Base-by-base conservation (phyloP, 257 asterid species). In the Capsicum baccatum region DNA sequence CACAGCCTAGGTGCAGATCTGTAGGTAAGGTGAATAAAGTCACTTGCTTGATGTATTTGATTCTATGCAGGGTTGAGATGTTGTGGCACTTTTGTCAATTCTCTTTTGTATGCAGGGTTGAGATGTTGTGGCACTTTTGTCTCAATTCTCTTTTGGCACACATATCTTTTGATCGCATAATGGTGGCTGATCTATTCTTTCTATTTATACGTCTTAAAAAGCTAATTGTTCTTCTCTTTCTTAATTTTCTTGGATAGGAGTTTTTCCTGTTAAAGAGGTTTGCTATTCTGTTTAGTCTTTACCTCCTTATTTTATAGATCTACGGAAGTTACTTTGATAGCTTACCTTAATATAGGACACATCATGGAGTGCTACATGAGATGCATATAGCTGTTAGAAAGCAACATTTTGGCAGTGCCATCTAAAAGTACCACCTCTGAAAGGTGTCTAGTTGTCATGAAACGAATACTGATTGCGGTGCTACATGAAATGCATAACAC, bases 1-100 rank as follows among this genome's bases (percentile, higher is more conserved):
- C 83, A 84, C 78, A 76, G 81, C 83, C 42, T 80, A 81, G 86
- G 78, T 58, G 21, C 66, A 10, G 39, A 79, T 64, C 44, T 13
- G 64, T 19, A 26, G 56, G 57, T 74, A 19, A 52, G 76, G 85
- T 69, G 81, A 52, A 52, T 76, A 52, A 50, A 15, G 81, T 14
- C 14, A 13, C 26, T 76, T 52, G 19, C 26, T 76, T 76, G 81
- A 76, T 76, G 26, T 26, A 50, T 14, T 76, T 76, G 21, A 76
- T 13, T 21, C 48, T 74, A 74, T 8, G 3, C 42, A 3, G 42
- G 5, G 3, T 19, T 48, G 48, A 66, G 50, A 21, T 39, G 7
- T 39, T 35, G 78, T 4, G 17, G 26, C 13, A 5, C 78, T 37
- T 68, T 15, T 68, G 13, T 68, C 50, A 39, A 68, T 68, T 68